Base-by-base conservation (phyloP, 2,329 filamentous ascomycete species). In the Ophiostoma sp. region DNA sequence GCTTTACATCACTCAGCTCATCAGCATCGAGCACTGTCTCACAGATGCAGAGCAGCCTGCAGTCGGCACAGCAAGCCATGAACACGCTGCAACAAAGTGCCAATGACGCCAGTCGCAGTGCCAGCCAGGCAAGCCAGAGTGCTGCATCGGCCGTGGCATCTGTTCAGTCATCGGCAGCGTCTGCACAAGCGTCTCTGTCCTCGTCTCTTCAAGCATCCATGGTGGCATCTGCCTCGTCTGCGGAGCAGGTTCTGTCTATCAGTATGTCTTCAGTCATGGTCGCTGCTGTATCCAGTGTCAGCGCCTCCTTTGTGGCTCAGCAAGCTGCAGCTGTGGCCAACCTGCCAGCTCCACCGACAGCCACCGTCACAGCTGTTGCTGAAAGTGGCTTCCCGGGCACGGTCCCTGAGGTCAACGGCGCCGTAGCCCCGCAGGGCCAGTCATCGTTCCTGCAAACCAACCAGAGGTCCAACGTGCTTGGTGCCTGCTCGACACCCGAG, bases 401-500 rank as follows among this genome's bases (percentile, higher is more conserved):
- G 2, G 59, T 39, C 19, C 59, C 59, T 2, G 59, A 63, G 59
- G 69, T 19, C 69, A 61, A 50, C 50, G 50, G 52, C 36, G 33
- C 69, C 6, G 33, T 33, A 2, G 52, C 31, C 6, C 69, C 25
- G 8, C 69, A 36, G 19, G 25, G 59, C 4, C 52, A 52, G n/a
- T 7, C 36, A 15, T 8, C 61, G 5, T n/a, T 66, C 17, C 36
- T 66, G 9, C 61, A 66, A 4, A 28, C n/a, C 61, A 66, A 17
- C 11, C 61, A 28, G 9, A 39, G 45, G 19, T 45, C 19, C 55
- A 73, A 70, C 22, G 33, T 57, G 1, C 68, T 71, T 2, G 72
- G 72, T 19, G 72, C 72, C 28, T 73, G 72, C 68, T 36, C 69
- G 6, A 68, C 61, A 59, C 72, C 72, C 31, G 72, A 73, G 50